A percentile compares a stretch with the other conserved stretches of the same genome.
These are phyloP conservation scores for Santalum album DNA, from an alignment of 164 flowering plant genomes.

Conservation along the genomic window DNA sequence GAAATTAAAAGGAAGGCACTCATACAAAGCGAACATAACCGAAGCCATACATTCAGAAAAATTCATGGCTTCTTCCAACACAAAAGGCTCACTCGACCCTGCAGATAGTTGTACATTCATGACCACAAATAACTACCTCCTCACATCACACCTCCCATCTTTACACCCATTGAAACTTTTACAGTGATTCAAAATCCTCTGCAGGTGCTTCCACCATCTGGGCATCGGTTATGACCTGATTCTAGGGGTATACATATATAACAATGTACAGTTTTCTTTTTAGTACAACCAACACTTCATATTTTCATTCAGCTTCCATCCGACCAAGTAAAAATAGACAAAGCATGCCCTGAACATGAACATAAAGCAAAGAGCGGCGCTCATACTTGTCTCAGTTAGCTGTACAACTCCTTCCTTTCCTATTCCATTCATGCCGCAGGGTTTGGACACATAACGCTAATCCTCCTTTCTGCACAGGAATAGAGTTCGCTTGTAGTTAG, in stretches of 20 bases:
- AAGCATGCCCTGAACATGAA: slow-evolving; percentile 24
- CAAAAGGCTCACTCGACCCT: slow-evolving; percentile 16
- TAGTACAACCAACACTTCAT: slow-evolving; percentile 43
- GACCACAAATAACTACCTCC: too few relatives aligned
- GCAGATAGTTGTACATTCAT: slow-evolving; percentile 37
- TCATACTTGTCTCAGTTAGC: slow-evolving; percentile 71
- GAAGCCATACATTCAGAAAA: slow-evolving; percentile 17
- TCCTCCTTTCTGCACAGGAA: slow-evolving; percentile 69
- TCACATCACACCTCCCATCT: slow-evolving; percentile 46
- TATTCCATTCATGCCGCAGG: slow-evolving; percentile 35
- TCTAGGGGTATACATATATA: slow-evolving; percentile 56
- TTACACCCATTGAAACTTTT: slow-evolving; percentile 54
- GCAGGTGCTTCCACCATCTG: too few relatives aligned
- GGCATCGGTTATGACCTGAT: too few relatives aligned
- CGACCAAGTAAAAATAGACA: slow-evolving; percentile 25
- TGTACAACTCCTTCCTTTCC: slow-evolving; percentile 61
- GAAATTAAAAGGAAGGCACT: too few relatives aligned
- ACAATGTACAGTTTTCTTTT: slow-evolving; percentile 54
- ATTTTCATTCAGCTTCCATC: slow-evolving; percentile 33
- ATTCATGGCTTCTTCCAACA: slow-evolving; percentile 18
- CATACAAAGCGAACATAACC: slow-evolving; percentile 11
- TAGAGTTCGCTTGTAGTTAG: background rate
- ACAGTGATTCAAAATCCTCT: slow-evolving; percentile 38
- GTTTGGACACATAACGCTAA: slow-evolving; percentile 42
- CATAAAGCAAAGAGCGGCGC: slow-evolving; percentile 17